Percentiles rank a stretch among this genome's conserved stretches.
Evolutionary conservation across 306 rosid genomes (phyloP).

Genomic region (Mimosa pudica): DNA sequence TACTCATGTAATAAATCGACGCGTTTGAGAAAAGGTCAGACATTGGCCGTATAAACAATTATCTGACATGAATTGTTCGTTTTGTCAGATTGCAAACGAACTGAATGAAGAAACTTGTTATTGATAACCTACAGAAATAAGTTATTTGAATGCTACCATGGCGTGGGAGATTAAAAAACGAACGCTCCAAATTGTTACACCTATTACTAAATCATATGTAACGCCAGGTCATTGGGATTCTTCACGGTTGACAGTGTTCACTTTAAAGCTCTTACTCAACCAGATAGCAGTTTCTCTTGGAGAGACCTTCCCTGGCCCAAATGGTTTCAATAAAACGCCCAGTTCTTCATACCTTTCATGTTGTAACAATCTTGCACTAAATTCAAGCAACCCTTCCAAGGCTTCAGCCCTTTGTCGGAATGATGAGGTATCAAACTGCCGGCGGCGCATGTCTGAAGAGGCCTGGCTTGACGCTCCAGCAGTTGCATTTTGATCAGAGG

Average conservation of each 20-base stretch:
- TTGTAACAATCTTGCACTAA: slow-evolving; percentile 87
- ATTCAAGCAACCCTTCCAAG: slow-evolving; percentile 87
- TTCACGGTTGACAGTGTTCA: slow-evolving; percentile 59
- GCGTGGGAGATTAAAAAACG: slow-evolving; percentile 21
- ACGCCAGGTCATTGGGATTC: slow-evolving; percentile 36
- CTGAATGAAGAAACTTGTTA: slow-evolving; percentile 16
- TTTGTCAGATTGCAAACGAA: slow-evolving; percentile 26
- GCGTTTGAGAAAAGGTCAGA: not conserved
- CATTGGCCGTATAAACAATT: not conserved
- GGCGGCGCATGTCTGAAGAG: slow-evolving; percentile 60
- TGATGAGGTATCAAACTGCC: slow-evolving; percentile 75
- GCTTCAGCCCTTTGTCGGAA: slow-evolving; percentile 89
- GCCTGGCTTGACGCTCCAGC: slow-evolving; percentile 87
- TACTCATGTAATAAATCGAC: not conserved
- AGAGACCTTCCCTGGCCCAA: slow-evolving; percentile 89
- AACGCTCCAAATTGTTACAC: slow-evolving; percentile 33
- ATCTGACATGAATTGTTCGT: slow-evolving; percentile 16
- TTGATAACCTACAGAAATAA: slow-evolving; percentile 39
- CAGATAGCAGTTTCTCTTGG: slow-evolving; percentile 97
- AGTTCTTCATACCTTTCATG: slow-evolving; percentile 87
- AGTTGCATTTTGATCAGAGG: slow-evolving; percentile 80
- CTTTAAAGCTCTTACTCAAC: slow-evolving; percentile 88
- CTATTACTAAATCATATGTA: slow-evolving; percentile 30
- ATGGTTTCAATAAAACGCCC: slow-evolving; percentile 84
- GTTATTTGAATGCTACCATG: slow-evolving; percentile 40